These are phyloP conservation scores for Acer saccharum DNA, from an alignment of 345 rosid genomes.

Conservation along the genomic window DNA sequence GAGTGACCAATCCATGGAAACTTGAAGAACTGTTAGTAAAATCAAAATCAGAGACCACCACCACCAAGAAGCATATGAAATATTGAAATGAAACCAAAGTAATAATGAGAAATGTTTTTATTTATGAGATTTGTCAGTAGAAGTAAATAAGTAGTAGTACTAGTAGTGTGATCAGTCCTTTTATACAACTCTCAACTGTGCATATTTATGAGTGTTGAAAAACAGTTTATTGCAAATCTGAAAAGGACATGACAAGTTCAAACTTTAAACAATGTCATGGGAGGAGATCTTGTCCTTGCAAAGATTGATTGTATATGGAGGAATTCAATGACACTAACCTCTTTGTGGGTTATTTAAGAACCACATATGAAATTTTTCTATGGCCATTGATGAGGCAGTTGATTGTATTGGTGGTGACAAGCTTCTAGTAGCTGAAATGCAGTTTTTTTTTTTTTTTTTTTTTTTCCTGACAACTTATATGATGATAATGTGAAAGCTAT, in stretches of 20 bases:
- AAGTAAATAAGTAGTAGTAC: slow-evolving; percentile 19
- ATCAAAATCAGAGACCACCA: neutral
- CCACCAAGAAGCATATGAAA: neutral
- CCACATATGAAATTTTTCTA: neutral
- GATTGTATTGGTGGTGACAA: neutral
- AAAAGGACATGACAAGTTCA: neutral
- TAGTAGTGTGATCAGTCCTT: slow-evolving; percentile 15
- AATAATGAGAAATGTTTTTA: neutral
- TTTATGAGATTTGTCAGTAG: slow-evolving; percentile 15
- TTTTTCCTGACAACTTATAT: neutral
- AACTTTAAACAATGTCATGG: neutral
- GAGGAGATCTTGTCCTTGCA: neutral
- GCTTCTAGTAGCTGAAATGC: neutral
- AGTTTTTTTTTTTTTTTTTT: neutral
- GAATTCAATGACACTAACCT: neutral
- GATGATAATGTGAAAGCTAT: slow-evolving; percentile 6
- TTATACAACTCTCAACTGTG: slow-evolving; percentile 60
- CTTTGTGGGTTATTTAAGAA: neutral
- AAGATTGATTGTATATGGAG: neutral
- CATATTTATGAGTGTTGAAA: slow-evolving; percentile 39
- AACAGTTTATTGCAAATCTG: no score
- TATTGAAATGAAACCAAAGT: neutral
- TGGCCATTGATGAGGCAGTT: slow-evolving; percentile 13
- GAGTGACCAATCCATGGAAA: slow-evolving; percentile 46
- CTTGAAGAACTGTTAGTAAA: neutral